Evolutionary conservation across 2,329 filamentous ascomycete genomes (phyloP).

Genomic region (Coniochaeta ligniaria): DNA sequence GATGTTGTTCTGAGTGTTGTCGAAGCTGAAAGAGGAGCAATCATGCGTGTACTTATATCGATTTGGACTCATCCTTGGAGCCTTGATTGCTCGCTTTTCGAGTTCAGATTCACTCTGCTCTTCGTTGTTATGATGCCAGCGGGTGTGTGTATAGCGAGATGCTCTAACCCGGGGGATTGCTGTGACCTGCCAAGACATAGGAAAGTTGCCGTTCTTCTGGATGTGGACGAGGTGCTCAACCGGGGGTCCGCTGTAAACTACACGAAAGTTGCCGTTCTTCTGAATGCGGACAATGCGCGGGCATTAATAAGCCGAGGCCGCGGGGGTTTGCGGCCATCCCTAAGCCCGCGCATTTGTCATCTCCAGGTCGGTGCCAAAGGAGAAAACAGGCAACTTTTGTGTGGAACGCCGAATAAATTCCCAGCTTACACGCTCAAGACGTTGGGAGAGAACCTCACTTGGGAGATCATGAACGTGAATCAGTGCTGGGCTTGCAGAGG

Average conservation of each 20-base stretch:
- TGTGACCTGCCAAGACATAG: constrained; percentile 1
- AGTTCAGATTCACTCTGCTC: not conserved
- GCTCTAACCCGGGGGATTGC: not conserved
- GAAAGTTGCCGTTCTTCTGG: not conserved
- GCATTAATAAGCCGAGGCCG: not conserved
- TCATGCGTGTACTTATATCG: constrained; percentile 1
- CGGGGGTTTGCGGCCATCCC: no score
- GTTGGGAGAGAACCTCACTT: not conserved
- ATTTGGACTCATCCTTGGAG: not conserved
- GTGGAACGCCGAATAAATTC: not conserved
- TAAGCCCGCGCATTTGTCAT: not conserved
- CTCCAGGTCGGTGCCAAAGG: not conserved
- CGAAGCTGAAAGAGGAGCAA: constrained; percentile 1
- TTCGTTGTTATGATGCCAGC: not conserved
- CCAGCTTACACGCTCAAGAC: not conserved
- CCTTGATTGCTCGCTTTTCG: not conserved
- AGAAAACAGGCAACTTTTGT: constrained; percentile 2
- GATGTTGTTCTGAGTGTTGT: not conserved
- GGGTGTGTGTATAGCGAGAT: not conserved
- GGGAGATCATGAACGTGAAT: constrained; percentile 10
- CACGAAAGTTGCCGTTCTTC: not conserved
- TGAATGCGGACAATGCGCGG: not conserved
- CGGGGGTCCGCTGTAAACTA: not conserved
- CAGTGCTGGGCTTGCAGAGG: constrained; percentile 15
- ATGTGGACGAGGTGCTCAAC: not conserved